Evolutionary conservation across 345 rosid species (phyloP).

Genomic region (Linum trigynum): DNA sequence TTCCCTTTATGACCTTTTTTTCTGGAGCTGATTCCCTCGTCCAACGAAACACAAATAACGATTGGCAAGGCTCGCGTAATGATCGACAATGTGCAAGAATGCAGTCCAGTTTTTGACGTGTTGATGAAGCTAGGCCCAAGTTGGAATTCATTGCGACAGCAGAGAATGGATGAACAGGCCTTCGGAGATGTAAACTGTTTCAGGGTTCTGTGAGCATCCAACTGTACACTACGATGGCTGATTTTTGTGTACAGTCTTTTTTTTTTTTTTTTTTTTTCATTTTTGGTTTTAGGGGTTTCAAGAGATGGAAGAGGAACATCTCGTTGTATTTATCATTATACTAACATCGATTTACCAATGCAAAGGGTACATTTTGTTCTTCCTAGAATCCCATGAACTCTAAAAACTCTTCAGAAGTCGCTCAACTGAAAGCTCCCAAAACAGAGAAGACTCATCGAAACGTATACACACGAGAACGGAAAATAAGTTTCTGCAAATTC

Average conservation of each 20-base stretch:
- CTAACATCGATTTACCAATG: too few species aligned
- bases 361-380: too few species aligned
- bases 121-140: neutral
- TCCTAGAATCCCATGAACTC: too few species aligned
- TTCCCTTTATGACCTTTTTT: neutral
- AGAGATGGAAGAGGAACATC: too few species aligned
- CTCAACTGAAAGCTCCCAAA: too few species aligned
- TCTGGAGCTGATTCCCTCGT: neutral
- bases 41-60: conserved; percentile 3
- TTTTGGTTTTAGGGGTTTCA: too few species aligned
- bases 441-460: too few species aligned
- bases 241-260: conserved; percentile 38
- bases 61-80: neutral
- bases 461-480: too few species aligned
- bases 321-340: too few species aligned
- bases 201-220: conserved; percentile 16
- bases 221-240: conserved; percentile 20
- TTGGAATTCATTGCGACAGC: conserved; percentile 10
- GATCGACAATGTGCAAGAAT: neutral
- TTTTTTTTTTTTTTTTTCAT: neutral
- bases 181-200: neutral
- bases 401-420: too few species aligned
- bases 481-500: too few species aligned
- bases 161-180: conserved; percentile 5
- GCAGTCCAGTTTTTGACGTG: conserved; percentile 3